Evolutionary conservation across 257 asterid species (phyloP), one percentile per base, ranked within the genome.

Genomic region (Solanum neorickii): DNA sequence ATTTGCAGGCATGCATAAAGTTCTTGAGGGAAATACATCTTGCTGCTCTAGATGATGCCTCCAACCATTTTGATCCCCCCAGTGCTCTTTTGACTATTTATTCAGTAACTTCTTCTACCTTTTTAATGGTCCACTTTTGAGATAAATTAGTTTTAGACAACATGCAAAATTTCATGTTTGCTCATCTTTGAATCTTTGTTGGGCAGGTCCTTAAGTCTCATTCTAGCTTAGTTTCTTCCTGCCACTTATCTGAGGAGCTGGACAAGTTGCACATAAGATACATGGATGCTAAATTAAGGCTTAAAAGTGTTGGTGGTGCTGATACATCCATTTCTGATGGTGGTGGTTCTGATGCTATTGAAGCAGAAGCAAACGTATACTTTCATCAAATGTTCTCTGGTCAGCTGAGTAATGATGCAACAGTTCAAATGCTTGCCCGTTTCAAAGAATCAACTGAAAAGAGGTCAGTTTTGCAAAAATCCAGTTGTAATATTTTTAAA

Each of bases 381-480:
- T 97, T 96, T 92, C 98, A 96, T 83, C 94, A 94, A 92, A 92
- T 97, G 98, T 97, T 97, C 91, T 92, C 97, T 88, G 94, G 95
- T 88, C 92, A 93, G 90, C 94, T 94, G 90, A 77, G 93, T 74
- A 85, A 93, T 88, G 99, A 96, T 52, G 92, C 91, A 70, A 92
- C 93, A 90, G 93, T 97, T 91, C 96, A 93, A 87, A 93, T 95
- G 98, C 99, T 97, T 68, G 89, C 98, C 70, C 93, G 92, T 56
- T 94, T 94, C 91, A 96, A 94, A 91, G 99, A 95, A 91, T 94
- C 99, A 87, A 86, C 93, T 13, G 98, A 93, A 77, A 91, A 90
- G 91, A 94, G 99, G 99, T 94, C 82, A 31, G 5, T 77, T 66
- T 25, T 72, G 69, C 49, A 21, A 25, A 12, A n/a, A 62, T 52